A percentile compares a stretch with the other conserved stretches of the same genome.
These are phyloP conservation scores for Trypanosoma cruzi DNA, from an alignment of 208 protist genomes.

Conservation along the genomic window DNA sequence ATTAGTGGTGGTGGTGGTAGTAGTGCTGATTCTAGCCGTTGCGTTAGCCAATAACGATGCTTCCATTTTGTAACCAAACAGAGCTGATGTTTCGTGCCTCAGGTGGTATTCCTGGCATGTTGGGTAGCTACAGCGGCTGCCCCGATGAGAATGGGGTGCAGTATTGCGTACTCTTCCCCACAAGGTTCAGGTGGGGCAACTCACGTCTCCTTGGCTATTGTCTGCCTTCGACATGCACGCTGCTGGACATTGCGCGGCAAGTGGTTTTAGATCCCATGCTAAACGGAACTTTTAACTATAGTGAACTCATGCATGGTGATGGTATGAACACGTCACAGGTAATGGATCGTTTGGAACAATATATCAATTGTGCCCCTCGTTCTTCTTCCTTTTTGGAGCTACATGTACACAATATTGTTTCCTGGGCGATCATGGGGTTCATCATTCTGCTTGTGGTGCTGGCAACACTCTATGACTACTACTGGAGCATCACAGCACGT, in stretches of 20 bases:
- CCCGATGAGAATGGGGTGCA: slow-evolving; percentile 3
- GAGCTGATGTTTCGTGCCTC: slow-evolving; percentile 21
- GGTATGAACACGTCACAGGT: not conserved
- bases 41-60: not conserved
- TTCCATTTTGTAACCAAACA: slow-evolving; percentile 30
- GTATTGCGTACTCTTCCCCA: slow-evolving; percentile 31
- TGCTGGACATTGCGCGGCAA: slow-evolving; percentile 22
- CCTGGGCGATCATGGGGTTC: slow-evolving; percentile 14
- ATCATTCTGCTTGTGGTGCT: slow-evolving; percentile 12
- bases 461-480: slow-evolving; percentile 33
- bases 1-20: not conserved
- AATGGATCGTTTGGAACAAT: slow-evolving; percentile 7
- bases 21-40: not conserved
- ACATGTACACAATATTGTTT: slow-evolving; percentile 3
- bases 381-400: not conserved
- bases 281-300: slow-evolving; percentile 21
- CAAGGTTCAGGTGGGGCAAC: slow-evolving; percentile 15
- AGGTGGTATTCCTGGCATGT: slow-evolving; percentile 28
- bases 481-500: slow-evolving; percentile 9
- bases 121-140: slow-evolving; percentile 24
- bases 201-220: slow-evolving; percentile 30
- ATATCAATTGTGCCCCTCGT: slow-evolving; percentile 16
- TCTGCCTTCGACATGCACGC: slow-evolving; percentile 21
- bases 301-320: not conserved
- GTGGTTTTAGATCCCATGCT: slow-evolving; percentile 22